Evolutionary conservation across 371 early-diverging fungal species (phyloP).

Genomic region (Funneliformis caledonium): DNA sequence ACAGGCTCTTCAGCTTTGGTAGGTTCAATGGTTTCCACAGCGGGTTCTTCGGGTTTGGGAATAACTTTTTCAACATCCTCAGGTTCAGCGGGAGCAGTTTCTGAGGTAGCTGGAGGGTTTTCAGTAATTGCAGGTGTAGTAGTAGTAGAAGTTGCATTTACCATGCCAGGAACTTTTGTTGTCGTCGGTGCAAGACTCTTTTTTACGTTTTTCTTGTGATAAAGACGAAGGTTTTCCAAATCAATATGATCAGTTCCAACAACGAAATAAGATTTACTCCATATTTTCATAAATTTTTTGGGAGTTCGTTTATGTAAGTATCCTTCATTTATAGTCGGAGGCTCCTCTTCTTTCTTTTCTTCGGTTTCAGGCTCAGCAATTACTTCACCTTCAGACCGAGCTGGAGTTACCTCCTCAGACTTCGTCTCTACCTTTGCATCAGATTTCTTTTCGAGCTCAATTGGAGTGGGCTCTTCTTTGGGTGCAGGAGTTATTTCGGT

Average conservation of each 20-base stretch:
- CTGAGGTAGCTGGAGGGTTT: not conserved
- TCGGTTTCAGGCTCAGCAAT: not conserved
- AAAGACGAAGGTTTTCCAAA: constrained; percentile 45
- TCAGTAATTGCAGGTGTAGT: not conserved
- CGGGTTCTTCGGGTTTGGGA: no score
- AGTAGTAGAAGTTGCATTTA: constrained; percentile 22
- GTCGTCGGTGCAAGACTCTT: not conserved
- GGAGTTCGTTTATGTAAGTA: not conserved
- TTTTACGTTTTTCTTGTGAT: constrained; percentile 49
- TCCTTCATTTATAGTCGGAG: not conserved
- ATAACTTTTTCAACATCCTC: no score
- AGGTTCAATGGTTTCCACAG: no score
- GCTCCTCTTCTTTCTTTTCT: not conserved
- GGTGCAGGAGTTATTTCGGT: not conserved
- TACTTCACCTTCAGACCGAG: not conserved
- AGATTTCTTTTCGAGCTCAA: not conserved
- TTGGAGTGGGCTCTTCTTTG: not conserved
- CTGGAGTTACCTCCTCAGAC: not conserved
- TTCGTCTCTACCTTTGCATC: not conserved
- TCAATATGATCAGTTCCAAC: constrained; percentile 47
- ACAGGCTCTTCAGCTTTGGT: not conserved
- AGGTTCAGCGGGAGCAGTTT: not conserved
- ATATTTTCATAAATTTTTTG: not conserved
- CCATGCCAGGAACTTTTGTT: constrained; percentile 11
- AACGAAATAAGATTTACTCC: constrained; percentile 52